These are phyloP conservation scores for Symbiodinium pilosum DNA, from an alignment of 73 alveolate genomes.

Conservation along the genomic window DNA sequence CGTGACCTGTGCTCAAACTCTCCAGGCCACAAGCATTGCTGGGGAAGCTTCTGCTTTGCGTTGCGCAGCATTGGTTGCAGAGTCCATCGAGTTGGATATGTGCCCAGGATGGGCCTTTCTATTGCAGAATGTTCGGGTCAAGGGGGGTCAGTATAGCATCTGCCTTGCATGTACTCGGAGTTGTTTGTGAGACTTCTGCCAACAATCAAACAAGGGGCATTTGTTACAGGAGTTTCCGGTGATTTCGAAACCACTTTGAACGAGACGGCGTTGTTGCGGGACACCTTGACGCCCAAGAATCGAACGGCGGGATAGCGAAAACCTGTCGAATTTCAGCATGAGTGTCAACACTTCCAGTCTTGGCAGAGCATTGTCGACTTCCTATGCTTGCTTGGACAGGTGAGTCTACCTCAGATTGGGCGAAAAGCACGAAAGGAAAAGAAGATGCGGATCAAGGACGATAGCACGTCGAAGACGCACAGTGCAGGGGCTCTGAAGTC, in stretches of 20 bases:
- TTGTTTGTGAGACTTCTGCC: background rate
- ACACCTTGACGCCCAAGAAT: background rate
- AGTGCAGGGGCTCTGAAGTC: background rate
- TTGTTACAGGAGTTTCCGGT: background rate
- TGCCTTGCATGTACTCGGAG: too few species aligned
- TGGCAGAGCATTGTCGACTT: too few species aligned
- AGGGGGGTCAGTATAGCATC: too few species aligned
- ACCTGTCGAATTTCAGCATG: too few species aligned
- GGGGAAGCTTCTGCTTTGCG: conserved; percentile 80
- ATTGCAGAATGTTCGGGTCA: too few species aligned
- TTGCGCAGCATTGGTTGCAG: conserved; percentile 90
- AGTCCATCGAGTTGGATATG: conserved; percentile 72
- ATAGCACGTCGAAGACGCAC: background rate
- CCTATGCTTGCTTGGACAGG: background rate
- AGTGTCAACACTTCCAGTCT: too few species aligned
- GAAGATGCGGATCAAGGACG: background rate
- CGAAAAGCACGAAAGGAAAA: background rate
- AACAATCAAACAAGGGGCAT: background rate
- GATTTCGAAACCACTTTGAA: background rate
- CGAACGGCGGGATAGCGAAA: background rate
- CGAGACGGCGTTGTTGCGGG: background rate
- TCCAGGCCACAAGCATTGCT: conserved; percentile 29
- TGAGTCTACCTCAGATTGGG: background rate
- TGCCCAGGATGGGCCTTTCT: conserved; percentile 45
- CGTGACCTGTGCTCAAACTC: background rate